Evolutionary conservation across 495 filamentous ascomycete species (phyloP), one percentile per base, ranked within the genome.

Genomic region (Hypoxylon crocopeplum): DNA sequence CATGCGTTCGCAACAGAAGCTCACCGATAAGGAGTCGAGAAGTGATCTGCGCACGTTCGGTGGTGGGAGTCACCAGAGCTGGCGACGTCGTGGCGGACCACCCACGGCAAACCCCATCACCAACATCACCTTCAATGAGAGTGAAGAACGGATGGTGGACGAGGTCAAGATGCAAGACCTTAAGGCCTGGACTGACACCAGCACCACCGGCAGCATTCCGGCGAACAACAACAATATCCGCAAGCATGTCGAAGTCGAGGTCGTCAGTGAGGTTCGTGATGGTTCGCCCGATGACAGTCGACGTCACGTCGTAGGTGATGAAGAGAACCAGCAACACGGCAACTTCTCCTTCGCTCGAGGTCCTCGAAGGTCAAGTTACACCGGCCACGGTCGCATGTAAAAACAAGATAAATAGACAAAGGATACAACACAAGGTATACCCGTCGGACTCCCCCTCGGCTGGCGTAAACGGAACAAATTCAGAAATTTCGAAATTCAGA

Each of bases 91-190:
- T 11, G 62, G 63, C 44, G 73, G 72, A 2, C 72, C 73, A 1
- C 54, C 69, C 4, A 77, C 66, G 34, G 68, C 68, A 3, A 70
- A 84, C 55, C 77, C 78, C 12, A 73, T 78, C 25, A 81, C 80
- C 4, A 69, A 75, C 6, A 63, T 82, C 56, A 76, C 79, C 7
- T 72, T 79, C 38, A 79, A 64, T 46, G 79, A 76, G 66, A 82
- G 80, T 59, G 77, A 82, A 46, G 80, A 82, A 59, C 69, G 69
- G 25, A 82, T 82, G 34, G 59, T 77, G 46, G 59, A 72, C 15
- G 70, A 72, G 0, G 61, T 76, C 1, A 73, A 74, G 62, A 69
- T 77, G 72, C 64, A 74, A 37, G 68, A 71, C 21, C 41, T 77
- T 15, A 69, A 66, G 56, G 59, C 34, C 7, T 59, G 62, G 54